Percentiles rank a stretch among this genome's conserved stretches.
These are phyloP conservation scores for Telfairia occidentalis DNA, from an alignment of 331 rosid species.

Conservation along the genomic window DNA sequence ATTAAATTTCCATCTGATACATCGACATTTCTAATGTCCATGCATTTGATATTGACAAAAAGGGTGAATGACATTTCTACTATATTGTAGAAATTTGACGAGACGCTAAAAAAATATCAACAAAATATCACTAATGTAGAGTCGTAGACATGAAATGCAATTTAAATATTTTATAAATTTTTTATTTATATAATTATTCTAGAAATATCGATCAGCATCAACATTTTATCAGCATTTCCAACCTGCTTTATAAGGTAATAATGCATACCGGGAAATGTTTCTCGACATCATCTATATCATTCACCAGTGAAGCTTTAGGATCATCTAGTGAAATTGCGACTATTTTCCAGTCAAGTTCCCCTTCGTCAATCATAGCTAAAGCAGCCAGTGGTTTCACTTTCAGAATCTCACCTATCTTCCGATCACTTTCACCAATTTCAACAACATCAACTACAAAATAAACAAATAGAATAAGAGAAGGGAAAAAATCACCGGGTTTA, in stretches of 20 bases:
- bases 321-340: slow-evolving; percentile 90
- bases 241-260: background rate
- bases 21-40: too few relatives aligned
- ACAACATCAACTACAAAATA: slow-evolving; percentile 75
- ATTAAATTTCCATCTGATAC: too few relatives aligned
- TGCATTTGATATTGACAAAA: too few relatives aligned
- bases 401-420: slow-evolving; percentile 78
- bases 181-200: too few relatives aligned
- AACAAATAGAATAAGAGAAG: background rate
- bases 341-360: slow-evolving; percentile 98
- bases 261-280: slow-evolving; percentile 82
- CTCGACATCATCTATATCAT: slow-evolving; percentile 76
- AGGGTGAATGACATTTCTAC: too few relatives aligned
- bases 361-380: slow-evolving; percentile 98
- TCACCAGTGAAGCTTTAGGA: slow-evolving; percentile 77
- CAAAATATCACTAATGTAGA: too few relatives aligned
- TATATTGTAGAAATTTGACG: too few relatives aligned
- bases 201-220: too few relatives aligned
- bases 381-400: slow-evolving; percentile 89
- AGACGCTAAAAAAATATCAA: too few relatives aligned
- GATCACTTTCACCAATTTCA: slow-evolving; percentile 69
- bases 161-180: too few relatives aligned
- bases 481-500: background rate
- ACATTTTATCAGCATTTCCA: too few relatives aligned
- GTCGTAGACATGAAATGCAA: too few relatives aligned